phyloP scores from a whole-genome alignment of 805 yeast genomes.

The Yarrowia osloensis region DNA sequence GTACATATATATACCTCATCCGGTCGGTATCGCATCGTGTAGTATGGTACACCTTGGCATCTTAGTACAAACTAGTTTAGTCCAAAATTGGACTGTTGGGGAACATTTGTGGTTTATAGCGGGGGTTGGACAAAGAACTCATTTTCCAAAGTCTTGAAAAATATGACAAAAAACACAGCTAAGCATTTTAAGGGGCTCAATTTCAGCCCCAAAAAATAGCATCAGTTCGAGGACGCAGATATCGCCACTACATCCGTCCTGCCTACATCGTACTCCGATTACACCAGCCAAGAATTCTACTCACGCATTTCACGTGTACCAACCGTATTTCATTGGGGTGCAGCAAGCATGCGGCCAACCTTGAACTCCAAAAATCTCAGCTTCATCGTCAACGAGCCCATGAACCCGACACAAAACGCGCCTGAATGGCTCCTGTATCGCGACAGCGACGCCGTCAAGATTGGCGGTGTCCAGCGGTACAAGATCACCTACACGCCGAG shows the following conservation, averaged over 20 bases:
- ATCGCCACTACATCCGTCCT: not conserved
- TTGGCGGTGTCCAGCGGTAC: constrained; percentile 64
- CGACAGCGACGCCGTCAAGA: constrained; percentile 47
- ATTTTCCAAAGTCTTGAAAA: too few species aligned
- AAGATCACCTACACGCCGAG: constrained; percentile 54
- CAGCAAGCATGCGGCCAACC: constrained; percentile 27
- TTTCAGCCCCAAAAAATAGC: too few species aligned
- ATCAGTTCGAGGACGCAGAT: too few species aligned
- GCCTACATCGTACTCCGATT: not conserved
- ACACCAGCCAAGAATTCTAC: not conserved
- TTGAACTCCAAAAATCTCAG: constrained; percentile 16
- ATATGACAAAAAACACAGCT: too few species aligned
- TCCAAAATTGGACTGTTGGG: not conserved
- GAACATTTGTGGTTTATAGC: not conserved
- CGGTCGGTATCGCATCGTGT: too few species aligned
- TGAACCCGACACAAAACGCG: constrained; percentile 20
- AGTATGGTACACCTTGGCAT: too few species aligned
- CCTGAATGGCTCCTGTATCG: constrained; percentile 35
- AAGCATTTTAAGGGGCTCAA: too few species aligned
- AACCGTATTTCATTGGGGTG: constrained; percentile 21
- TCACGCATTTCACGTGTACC: constrained; percentile 21
- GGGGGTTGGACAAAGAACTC: not conserved
- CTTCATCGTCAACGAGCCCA: not conserved
- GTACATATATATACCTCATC: not conserved
- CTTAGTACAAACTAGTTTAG: not conserved